Percentiles rank a stretch among this genome's conserved stretches.
Evolutionary conservation across 2,329 filamentous ascomycete species (phyloP).

Genomic region (Venturia carpophila): DNA sequence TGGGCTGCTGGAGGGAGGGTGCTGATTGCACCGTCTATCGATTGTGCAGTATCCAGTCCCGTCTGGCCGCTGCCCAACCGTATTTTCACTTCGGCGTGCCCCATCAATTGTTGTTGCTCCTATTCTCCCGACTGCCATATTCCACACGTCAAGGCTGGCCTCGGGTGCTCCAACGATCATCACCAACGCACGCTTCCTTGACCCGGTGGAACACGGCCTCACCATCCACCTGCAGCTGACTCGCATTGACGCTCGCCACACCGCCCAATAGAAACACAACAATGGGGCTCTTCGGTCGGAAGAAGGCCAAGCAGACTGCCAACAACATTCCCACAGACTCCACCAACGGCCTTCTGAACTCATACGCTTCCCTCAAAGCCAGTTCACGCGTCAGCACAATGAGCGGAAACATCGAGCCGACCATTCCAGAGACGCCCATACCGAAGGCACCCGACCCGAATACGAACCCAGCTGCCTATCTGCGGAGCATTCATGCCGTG

Average conservation of each 20-base stretch:
- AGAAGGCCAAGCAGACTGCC: constrained; percentile 8
- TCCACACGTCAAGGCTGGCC: neutral
- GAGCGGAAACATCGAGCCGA: neutral
- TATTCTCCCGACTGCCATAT: neutral
- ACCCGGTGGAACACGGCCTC: neutral
- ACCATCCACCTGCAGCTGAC: neutral
- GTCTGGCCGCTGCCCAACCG: neutral
- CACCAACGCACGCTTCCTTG: neutral
- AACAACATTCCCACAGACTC: neutral
- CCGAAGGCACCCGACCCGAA: constrained; percentile 80
- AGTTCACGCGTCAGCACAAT: neutral
- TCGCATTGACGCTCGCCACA: constrained; percentile 3
- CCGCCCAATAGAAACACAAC: constrained; percentile 2
- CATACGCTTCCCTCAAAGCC: neutral
- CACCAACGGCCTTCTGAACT: neutral
- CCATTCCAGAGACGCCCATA: constrained; percentile 32
- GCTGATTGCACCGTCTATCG: neutral
- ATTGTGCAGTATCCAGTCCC: neutral
- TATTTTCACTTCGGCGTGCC: neutral
- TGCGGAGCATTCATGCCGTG: constrained; percentile 82
- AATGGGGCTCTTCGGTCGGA: constrained; percentile 3
- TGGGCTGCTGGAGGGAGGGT: neutral
- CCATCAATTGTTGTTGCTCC: neutral
- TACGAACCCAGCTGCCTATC: constrained; percentile 80
- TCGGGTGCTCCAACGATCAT: too few relatives aligned